phyloP scores from a whole-genome alignment of 495 filamentous ascomycete genomes.

The Chaetomium fimeti region DNA sequence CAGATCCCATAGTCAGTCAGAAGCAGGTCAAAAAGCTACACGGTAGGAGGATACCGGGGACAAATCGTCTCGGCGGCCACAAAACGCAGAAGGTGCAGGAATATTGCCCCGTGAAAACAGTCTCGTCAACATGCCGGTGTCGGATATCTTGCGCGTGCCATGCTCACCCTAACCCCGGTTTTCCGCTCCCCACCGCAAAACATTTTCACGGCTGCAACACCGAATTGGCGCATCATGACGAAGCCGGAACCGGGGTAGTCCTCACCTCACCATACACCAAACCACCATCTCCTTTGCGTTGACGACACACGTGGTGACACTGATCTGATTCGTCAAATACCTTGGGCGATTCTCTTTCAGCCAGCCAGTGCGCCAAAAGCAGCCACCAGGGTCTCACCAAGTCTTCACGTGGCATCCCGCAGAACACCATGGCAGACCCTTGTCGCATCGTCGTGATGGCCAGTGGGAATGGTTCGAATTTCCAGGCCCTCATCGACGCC shows the following conservation, averaged over 20 bases:
- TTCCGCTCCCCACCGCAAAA: conserved; percentile 1
- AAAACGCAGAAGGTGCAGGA: too few species aligned
- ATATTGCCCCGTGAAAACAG: too few species aligned
- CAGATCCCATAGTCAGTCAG: too few species aligned
- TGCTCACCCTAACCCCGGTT: conserved; percentile 10
- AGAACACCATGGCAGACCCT: conserved; percentile 27
- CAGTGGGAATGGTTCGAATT: conserved; percentile 80
- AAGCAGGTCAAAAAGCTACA: too few species aligned
- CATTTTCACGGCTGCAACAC: conserved; percentile 6
- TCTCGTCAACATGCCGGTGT: neutral
- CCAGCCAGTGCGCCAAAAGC: neutral
- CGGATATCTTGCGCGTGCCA: too few species aligned
- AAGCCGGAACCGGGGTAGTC: neutral
- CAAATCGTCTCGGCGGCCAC: too few species aligned
- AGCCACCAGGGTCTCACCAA: neutral
- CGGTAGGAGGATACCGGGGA: too few species aligned
- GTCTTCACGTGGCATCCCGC: neutral
- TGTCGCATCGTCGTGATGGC: conserved; percentile 45
- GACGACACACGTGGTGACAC: neutral
- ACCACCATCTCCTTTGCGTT: neutral
- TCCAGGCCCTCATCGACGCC: conserved; percentile 87
- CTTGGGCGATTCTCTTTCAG: neutral
- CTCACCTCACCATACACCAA: neutral
- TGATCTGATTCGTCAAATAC: neutral
- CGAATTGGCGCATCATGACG: conserved; percentile 18